These are phyloP conservation scores for Cyberlindnera misumaiensis DNA, from an alignment of 805 yeast genomes.

Conservation along the genomic window DNA sequence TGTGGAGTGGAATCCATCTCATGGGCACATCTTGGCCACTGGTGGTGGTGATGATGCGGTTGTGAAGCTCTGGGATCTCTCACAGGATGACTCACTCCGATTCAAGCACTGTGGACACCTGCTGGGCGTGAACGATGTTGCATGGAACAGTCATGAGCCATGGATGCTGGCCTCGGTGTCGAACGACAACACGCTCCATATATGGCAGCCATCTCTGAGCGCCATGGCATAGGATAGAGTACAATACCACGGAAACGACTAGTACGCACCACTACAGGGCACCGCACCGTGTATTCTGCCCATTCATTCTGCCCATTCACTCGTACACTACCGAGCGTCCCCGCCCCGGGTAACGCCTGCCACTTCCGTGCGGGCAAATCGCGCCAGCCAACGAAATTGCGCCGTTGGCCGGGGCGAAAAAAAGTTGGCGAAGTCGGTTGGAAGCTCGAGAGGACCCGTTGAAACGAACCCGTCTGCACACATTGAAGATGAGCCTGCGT, in stretches of 20 bases:
- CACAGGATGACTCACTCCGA: slow-evolving; percentile 27
- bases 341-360: slow-evolving; percentile 1
- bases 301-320: too few species aligned
- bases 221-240: slow-evolving; percentile 1
- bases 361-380: background rate
- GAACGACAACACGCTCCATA: slow-evolving; percentile 80
- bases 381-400: slow-evolving; percentile 6
- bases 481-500: slow-evolving; percentile 13
- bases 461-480: background rate
- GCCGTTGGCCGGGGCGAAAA: slow-evolving; percentile 1
- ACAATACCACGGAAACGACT: background rate
- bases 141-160: slow-evolving; percentile 72
- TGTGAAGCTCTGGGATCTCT: slow-evolving; percentile 57
- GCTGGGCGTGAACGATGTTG: slow-evolving; percentile 77
- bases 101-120: slow-evolving; percentile 84
- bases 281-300: background rate
- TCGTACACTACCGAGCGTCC: too few species aligned
- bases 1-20: slow-evolving; percentile 65
- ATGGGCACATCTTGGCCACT: slow-evolving; percentile 49
- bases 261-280: background rate
- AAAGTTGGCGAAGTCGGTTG: slow-evolving; percentile 1
- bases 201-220: slow-evolving; percentile 62
- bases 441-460: background rate
- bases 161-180: slow-evolving; percentile 72
- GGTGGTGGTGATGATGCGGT: slow-evolving; percentile 59